Percentiles rank a stretch among this genome's conserved stretches.
Conservation (phyloP, 768 basidiomycete genomes). For the Leccinum truebloodii region DNA sequence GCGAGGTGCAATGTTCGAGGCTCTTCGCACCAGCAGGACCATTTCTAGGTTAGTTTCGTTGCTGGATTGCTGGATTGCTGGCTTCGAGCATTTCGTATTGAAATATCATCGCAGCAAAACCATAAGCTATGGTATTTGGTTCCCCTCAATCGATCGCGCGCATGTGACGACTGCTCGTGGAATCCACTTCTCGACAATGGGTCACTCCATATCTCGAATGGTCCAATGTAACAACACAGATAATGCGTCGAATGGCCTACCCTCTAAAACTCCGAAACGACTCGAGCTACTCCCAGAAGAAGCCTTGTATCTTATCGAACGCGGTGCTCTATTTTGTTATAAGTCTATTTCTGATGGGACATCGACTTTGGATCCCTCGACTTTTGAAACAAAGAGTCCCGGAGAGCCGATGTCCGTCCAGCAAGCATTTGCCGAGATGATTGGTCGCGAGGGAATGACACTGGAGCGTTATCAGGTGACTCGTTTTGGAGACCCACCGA, state of each 20-base stretch:
- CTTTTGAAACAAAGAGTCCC: constrained; percentile 40
- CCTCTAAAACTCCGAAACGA: constrained; percentile 54
- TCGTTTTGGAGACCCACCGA: constrained; percentile 11
- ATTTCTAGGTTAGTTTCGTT: constrained; percentile 64
- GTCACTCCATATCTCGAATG: constrained; percentile 67
- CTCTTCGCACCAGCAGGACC: constrained; percentile 69
- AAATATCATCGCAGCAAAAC: constrained; percentile 52
- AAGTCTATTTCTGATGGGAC: constrained; percentile 44
- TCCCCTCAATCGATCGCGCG: constrained; percentile 60
- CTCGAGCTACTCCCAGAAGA: constrained; percentile 94
- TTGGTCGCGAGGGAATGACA: constrained; percentile 74
- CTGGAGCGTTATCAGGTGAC: constrained; percentile 86
- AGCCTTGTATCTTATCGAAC: constrained; percentile 88
- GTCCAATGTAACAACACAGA: constrained; percentile 33
- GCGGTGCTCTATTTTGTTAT: constrained; percentile 87
- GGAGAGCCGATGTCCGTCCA: constrained; percentile 89
- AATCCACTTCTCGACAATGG: constrained; percentile 80
- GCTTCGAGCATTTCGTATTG: not conserved
- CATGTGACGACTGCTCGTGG: constrained; percentile 77
- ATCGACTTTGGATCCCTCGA: constrained; percentile 10
- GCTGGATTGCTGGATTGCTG: not conserved
- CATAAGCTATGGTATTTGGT: constrained; percentile 81
- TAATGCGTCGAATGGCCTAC: not conserved
- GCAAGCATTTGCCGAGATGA: constrained; percentile 85
- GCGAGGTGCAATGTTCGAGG: constrained; percentile 84